Percentiles rank a stretch among this genome's conserved stretches.
Conservation (phyloP, 371 early-diverging fungal genomes). For the Mucor lusitanicus region DNA sequence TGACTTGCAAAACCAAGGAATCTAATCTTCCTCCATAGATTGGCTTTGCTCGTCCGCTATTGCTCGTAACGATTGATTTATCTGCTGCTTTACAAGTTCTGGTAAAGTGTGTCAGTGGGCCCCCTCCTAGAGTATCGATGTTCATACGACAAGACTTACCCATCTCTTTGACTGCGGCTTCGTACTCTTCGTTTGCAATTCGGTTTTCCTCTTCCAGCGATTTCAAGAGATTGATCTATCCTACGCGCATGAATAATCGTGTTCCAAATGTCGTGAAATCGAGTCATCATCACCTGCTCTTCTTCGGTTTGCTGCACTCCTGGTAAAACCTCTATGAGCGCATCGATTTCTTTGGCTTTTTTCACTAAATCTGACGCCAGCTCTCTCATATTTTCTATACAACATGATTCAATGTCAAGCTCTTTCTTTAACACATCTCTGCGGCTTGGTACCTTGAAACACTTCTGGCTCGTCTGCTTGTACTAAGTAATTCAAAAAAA, state of each 20-base stretch:
- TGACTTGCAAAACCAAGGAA: not conserved
- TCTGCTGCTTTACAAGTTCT: slow-evolving; percentile 37
- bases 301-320: slow-evolving; percentile 67
- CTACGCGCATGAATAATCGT: not conserved
- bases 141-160: slow-evolving; percentile 20
- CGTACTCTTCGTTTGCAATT: slow-evolving; percentile 51
- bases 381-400: slow-evolving; percentile 64
- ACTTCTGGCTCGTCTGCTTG: slow-evolving; percentile 51
- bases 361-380: slow-evolving; percentile 69
- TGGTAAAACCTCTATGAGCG: slow-evolving; percentile 67
- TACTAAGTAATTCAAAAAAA: slow-evolving; percentile 22
- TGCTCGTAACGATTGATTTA: slow-evolving; percentile 37
- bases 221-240: slow-evolving; percentile 23
- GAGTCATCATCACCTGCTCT: slow-evolving; percentile 51
- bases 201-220: slow-evolving; percentile 46
- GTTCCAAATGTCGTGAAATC: not conserved
- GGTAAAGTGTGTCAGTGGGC: not conserved
- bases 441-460: slow-evolving; percentile 34
- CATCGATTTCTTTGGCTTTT: slow-evolving; percentile 73
- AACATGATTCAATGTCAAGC: not conserved
- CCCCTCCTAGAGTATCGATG: not conserved
- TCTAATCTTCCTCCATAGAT: not conserved
- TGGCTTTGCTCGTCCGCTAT: slow-evolving; percentile 40
- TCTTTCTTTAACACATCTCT: not conserved
- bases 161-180: slow-evolving; percentile 51